Conservation (phyloP, 1,139 yeast genomes). For the Yamadazyma buinensis region DNA sequence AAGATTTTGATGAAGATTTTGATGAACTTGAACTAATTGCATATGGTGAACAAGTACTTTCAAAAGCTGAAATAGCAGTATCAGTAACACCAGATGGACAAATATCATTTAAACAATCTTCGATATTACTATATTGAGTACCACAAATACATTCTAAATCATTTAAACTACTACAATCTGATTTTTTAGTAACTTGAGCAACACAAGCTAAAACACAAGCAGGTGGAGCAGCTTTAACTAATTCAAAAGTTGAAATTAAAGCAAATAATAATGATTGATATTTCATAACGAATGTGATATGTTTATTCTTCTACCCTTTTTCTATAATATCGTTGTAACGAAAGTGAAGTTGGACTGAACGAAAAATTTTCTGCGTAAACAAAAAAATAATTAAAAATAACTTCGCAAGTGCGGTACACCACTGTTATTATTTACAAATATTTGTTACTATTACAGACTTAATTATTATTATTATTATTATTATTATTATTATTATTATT, state of each 20-base stretch:
- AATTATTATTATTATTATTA: no score
- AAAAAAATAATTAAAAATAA: no score
- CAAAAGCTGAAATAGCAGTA: slow-evolving; percentile 56
- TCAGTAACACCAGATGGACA: slow-evolving; percentile 64
- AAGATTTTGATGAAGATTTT: slow-evolving; percentile 23
- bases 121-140: slow-evolving; percentile 45
- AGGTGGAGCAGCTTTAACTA: slow-evolving; percentile 74
- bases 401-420: no score
- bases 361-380: no score
- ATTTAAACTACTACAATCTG: slow-evolving; percentile 54
- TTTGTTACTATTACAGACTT: no score
- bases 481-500: no score
- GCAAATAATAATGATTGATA: slow-evolving; percentile 6
- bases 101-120: slow-evolving; percentile 55
- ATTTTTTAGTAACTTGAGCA: slow-evolving; percentile 57
- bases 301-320: no score
- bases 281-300: slow-evolving; percentile 7
- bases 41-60: slow-evolving; percentile 47
- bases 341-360: no score
- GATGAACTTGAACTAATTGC: slow-evolving; percentile 20
- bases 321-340: no score
- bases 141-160: slow-evolving; percentile 66
- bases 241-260: slow-evolving; percentile 39
- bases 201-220: slow-evolving; percentile 91
- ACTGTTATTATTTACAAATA: no score